These are phyloP conservation scores for Akanthomyces uredinophilus DNA, from an alignment of 2,329 filamentous ascomycete species.

Conservation along the genomic window DNA sequence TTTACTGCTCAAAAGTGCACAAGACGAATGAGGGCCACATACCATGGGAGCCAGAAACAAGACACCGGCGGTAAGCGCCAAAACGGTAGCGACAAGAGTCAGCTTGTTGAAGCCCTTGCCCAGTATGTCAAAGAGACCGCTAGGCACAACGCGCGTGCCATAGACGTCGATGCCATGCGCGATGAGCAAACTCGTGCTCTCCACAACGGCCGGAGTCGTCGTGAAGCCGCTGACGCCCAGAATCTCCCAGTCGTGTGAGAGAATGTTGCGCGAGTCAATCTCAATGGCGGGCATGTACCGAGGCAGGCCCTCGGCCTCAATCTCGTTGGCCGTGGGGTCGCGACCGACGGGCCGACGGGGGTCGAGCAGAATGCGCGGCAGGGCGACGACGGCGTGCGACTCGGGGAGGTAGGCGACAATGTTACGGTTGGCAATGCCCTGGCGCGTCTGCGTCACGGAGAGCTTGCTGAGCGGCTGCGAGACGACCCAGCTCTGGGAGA, in stretches of 20 bases:
- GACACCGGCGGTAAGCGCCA: slow-evolving; percentile 73
- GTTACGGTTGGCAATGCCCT: slow-evolving; percentile 83
- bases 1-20: not conserved
- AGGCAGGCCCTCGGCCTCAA: slow-evolving; percentile 71
- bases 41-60: slow-evolving; percentile 80
- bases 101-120: slow-evolving; percentile 92
- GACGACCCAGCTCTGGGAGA: slow-evolving; percentile 77
- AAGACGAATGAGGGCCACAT: slow-evolving; percentile 34
- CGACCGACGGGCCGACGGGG: slow-evolving; percentile 80
- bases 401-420: slow-evolving; percentile 74
- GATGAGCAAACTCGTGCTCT: slow-evolving; percentile 87
- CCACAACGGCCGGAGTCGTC: slow-evolving; percentile 71
- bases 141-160: slow-evolving; percentile 79
- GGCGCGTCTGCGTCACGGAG: slow-evolving; percentile 79
- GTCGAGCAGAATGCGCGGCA: slow-evolving; percentile 75
- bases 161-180: slow-evolving; percentile 88
- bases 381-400: slow-evolving; percentile 68
- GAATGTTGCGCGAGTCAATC: slow-evolving; percentile 72
- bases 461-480: slow-evolving; percentile 73
- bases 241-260: slow-evolving; percentile 80
- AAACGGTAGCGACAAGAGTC: slow-evolving; percentile 76
- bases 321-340: slow-evolving; percentile 73
- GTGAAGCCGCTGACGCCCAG: slow-evolving; percentile 69
- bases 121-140: slow-evolving; percentile 83
- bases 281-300: slow-evolving; percentile 73